Evolutionary conservation across 768 basidiomycete species (phyloP).

Genomic region (Suillus spraguei): DNA sequence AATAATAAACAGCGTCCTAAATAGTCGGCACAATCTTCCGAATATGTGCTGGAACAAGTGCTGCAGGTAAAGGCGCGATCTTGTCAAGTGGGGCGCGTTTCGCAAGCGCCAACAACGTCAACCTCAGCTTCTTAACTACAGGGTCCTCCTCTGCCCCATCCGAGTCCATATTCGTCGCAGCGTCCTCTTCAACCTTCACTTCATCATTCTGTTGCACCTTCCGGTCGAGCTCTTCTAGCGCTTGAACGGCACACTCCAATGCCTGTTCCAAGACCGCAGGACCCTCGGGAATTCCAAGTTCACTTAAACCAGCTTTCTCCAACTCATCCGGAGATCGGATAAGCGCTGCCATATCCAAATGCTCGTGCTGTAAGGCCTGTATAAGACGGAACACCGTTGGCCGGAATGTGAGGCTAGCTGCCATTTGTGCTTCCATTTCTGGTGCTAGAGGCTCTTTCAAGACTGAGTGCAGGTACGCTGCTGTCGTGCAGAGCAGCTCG

Average conservation of each 20-base stretch:
- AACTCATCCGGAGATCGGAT: conserved; percentile 45
- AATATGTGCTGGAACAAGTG: conserved; percentile 67
- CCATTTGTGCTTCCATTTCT: conserved; percentile 5
- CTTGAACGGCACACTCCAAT: conserved; percentile 56
- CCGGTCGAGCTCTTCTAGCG: conserved; percentile 49
- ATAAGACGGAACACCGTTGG: conserved; percentile 7
- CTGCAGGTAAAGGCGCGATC: conserved; percentile 62
- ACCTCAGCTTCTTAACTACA: conserved; percentile 55
- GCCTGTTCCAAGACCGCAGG: conserved; percentile 56
- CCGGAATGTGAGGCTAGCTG: conserved; percentile 6
- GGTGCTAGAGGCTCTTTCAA: not conserved
- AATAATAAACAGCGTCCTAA: conserved; percentile 9
- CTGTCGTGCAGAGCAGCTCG: conserved; percentile 5
- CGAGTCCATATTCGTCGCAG: conserved; percentile 18
- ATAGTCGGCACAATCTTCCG: conserved; percentile 62
- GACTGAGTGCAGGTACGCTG: conserved; percentile 4
- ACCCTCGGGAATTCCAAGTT: conserved; percentile 35
- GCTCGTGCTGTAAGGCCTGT: conserved; percentile 19
- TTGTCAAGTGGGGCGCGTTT: conserved; percentile 77
- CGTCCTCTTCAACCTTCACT: conserved; percentile 10
- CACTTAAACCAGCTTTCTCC: conserved; percentile 20
- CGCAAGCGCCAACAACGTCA: conserved; percentile 77
- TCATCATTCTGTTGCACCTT: conserved; percentile 23
- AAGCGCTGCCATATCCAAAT: conserved; percentile 46
- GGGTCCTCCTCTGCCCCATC: conserved; percentile 47